Percentiles rank a stretch among this genome's conserved stretches.
phyloP scores from a whole-genome alignment of 495 filamentous ascomycete species.

The Aspergillus nanangensis region DNA sequence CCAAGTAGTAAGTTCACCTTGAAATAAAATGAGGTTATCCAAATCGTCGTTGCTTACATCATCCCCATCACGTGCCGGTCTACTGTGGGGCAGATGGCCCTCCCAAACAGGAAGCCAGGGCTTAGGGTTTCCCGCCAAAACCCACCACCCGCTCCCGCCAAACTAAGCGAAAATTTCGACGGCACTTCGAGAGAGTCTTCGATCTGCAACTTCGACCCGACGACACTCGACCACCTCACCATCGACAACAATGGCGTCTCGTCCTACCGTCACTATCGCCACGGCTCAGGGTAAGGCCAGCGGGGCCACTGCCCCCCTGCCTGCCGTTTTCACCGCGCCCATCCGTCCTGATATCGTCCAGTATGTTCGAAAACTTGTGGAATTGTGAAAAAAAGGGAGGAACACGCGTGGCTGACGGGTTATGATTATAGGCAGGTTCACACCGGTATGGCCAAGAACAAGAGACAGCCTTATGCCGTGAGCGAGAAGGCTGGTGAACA shows the following conservation, averaged over 20 bases:
- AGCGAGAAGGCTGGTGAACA: slow-evolving; percentile 99
- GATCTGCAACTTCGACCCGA: slow-evolving; percentile 43
- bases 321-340: slow-evolving; percentile 88
- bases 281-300: slow-evolving; percentile 85
- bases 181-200: slow-evolving; percentile 27
- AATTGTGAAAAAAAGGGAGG: slow-evolving; percentile 13
- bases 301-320: slow-evolving; percentile 82
- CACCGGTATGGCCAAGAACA: slow-evolving; percentile 99
- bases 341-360: slow-evolving; percentile 99
- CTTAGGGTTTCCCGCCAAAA: slow-evolving; percentile 29
- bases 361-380: slow-evolving; percentile 42
- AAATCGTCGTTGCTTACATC: too few relatives aligned
- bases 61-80: too few relatives aligned
- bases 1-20: too few relatives aligned
- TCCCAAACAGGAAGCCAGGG: slow-evolving; percentile 26
- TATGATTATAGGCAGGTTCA: slow-evolving; percentile 64
- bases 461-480: slow-evolving; percentile 98
- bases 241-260: slow-evolving; percentile 74
- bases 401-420: slow-evolving; percentile 31
- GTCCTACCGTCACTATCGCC: slow-evolving; percentile 94
- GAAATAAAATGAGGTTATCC: too few relatives aligned
- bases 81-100: neutral
- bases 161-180: slow-evolving; percentile 49
- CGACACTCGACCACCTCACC: slow-evolving; percentile 37
- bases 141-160: slow-evolving; percentile 22